Base-by-base conservation (phyloP, 73 alveolate species). In the Effrenium voratum region DNA sequence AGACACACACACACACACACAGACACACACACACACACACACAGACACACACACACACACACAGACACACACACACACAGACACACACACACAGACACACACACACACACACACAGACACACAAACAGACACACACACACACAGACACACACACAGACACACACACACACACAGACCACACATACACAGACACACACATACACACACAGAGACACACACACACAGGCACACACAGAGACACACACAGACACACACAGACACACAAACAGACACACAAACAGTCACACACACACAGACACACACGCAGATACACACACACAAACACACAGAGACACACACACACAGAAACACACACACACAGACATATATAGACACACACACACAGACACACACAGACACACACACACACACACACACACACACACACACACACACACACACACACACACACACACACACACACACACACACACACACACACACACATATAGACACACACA, bases 31-130 rank as follows among this genome's bases (percentile, higher is more conserved):
- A 75, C 59, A 75, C 59, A 75, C 40, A 75, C 59, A 75, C 59
- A 75, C 34, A 75, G 86, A 75, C 59, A 75, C 59, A 75, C 34
- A 75, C 55, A 75, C 59, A 75, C 45, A 75, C 40, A 75, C 59
- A 75, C 55, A 75, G 55, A 75, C 55, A 75, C 40, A 75, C 55
- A 75, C 86, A 75, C 55, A 75, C 59, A 75, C 55, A 75, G 55
- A 75, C 55, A 75, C 59, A 75, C 55, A 75, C 86, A 75, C 55
- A 75, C 59, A 75, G 86, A 75, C 86, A 75, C 55, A 75, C 59
- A 75, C 55, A 75, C 86, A 75, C 55, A 75, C 40, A 75, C 55
- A 75, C 86, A 75, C 55, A 75, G 45, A 75, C 55, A 75, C 86
- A 75, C 55, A 75, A 16, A 75, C 55, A 75, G 55, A 75, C 55